Conservation (phyloP, 164 flowering plant genomes). For the Umbilicus rupestris region DNA sequence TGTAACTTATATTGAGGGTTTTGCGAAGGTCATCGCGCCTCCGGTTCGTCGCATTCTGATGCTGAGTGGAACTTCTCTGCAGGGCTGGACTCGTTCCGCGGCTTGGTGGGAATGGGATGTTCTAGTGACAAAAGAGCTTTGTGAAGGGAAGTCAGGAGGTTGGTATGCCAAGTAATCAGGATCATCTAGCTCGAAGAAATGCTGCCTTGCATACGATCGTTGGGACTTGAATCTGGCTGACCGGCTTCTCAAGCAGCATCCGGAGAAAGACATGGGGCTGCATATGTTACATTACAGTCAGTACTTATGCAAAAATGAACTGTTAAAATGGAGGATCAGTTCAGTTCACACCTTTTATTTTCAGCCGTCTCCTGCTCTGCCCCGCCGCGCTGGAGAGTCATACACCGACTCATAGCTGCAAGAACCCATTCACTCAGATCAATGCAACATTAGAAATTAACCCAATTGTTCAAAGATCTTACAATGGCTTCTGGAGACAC, state of each 20-base stretch:
- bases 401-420: slow-evolving; percentile 7
- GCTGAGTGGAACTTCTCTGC: background rate
- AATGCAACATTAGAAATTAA: background rate
- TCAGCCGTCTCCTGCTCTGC: background rate
- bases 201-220: background rate
- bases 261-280: background rate
- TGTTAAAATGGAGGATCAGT: too few species aligned
- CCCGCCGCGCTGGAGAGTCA: background rate
- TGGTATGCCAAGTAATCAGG: slow-evolving; percentile 5
- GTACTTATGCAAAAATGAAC: too few species aligned
- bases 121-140: background rate
- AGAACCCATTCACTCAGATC: background rate
- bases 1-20: background rate
- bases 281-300: background rate
- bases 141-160: background rate
- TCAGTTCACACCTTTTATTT: background rate
- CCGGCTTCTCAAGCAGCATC: slow-evolving; percentile 6
- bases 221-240: slow-evolving; percentile 1
- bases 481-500: background rate
- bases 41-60: background rate
- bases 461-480: background rate
- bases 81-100: background rate
- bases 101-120: background rate
- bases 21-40: background rate
- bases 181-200: slow-evolving; percentile 3